These are phyloP conservation scores for Crithidia mellificae DNA, from an alignment of 208 protist species.

Conservation along the genomic window DNA sequence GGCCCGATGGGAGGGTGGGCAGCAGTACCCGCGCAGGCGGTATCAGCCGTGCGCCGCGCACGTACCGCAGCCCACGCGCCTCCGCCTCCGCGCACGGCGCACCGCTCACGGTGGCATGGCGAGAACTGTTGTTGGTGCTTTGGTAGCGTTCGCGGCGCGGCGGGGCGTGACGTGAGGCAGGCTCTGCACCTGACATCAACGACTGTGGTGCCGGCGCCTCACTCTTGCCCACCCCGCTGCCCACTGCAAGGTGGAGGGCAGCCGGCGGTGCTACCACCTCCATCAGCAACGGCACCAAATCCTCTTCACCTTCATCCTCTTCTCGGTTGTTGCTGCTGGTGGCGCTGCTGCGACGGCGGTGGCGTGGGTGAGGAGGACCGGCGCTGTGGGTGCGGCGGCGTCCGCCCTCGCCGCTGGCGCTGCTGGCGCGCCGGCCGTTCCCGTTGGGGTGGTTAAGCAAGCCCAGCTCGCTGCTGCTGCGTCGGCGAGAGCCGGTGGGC, in stretches of 20 bases:
- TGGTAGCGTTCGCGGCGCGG: background rate
- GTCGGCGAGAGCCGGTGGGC: background rate
- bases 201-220: background rate
- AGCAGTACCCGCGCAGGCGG: conserved; percentile 11
- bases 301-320: conserved; percentile 12
- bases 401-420: background rate
- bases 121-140: conserved; percentile 2
- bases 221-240: background rate
- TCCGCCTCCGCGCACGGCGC: background rate
- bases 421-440: too few relatives aligned
- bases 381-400: conserved; percentile 12
- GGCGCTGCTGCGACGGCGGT: background rate
- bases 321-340: background rate
- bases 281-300: conserved; percentile 22
- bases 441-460: too few relatives aligned
- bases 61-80: conserved; percentile 1
- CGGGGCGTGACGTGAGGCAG: background rate
- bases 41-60: conserved; percentile 11
- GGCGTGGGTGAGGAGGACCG: background rate
- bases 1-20: background rate
- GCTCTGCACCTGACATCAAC: background rate
- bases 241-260: too few relatives aligned
- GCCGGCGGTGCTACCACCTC: conserved; percentile 12
- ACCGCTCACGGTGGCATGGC: background rate
- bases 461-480: background rate